Evolutionary conservation across 768 basidiomycete species (phyloP), one percentile per base, ranked within the genome.

Genomic region (Goffeauzyma gilvescens): DNA sequence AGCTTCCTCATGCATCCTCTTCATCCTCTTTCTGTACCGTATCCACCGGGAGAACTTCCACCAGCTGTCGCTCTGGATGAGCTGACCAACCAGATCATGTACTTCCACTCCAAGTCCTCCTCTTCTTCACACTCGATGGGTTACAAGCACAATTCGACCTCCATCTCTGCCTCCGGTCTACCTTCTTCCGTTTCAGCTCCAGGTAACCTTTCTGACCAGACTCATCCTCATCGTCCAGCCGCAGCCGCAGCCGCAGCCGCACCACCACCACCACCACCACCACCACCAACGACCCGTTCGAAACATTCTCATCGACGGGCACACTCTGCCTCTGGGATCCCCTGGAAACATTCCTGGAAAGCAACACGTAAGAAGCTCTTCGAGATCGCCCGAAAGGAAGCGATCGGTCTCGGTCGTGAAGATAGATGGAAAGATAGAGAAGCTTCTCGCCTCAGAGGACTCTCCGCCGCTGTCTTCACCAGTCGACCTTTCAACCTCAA

Each of bases 41-140:
- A 52, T 45, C 59, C 62, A 8, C 62, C 62, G 1, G 55, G 55
- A 10, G 50, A 54, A n/a, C 46, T 63, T 6, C 62, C 62, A 5
- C 56, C 56, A 2, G 36, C 54, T 6, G 26, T 48, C 8, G 51
- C 55, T 17, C 40, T 63, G 10, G 62, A 63, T 37, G 62, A 63
- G 38, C 41, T 63, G 9, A 58, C 62, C 9, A 50, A 54, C 24
- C 59, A 63, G 44, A 55, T 63, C 34, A 41, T 57, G 6, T 43
- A 46, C 8, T 59, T 51, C 42, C 54, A 18, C 46, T 53, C 20
- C n/a, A n/a, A n/a, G n/a, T n/a, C n/a, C n/a, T n/a, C n/a, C n/a
- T n/a, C n/a, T n/a, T n/a, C n/a, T n/a, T n/a, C n/a, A n/a, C n/a
- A n/a, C n/a, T n/a, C n/a, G n/a, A n/a, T n/a, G n/a, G n/a, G n/a